These are phyloP conservation scores for Xylariales sp. DNA, from an alignment of 2,329 filamentous ascomycete genomes.

Conservation along the genomic window DNA sequence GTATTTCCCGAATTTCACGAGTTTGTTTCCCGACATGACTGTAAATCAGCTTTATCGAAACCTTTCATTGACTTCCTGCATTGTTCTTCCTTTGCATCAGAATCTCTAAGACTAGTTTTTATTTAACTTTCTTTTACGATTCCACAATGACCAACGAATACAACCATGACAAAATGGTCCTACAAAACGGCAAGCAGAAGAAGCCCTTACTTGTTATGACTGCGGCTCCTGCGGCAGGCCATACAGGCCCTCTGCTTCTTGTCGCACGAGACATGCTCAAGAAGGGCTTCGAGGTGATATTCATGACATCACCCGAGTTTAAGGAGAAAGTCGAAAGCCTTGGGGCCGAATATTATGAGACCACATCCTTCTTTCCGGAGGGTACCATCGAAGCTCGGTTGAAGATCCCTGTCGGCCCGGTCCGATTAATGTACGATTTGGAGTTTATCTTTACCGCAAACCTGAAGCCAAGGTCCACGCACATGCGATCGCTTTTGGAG, in stretches of 20 bases:
- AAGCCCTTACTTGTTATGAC: conserved; percentile 14
- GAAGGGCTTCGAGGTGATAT: conserved; percentile 13
- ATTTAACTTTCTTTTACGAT: no score
- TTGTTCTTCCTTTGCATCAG: no score
- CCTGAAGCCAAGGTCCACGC: not conserved
- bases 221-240: conserved; percentile 14
- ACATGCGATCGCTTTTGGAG: conserved; percentile 12
- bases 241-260: conserved; percentile 13
- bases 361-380: conserved; percentile 1
- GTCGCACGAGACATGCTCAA: conserved; percentile 24
- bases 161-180: no score
- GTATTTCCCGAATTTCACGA: no score
- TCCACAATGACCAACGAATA: no score
- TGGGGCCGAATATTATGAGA: conserved; percentile 19
- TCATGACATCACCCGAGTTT: conserved; percentile 10
- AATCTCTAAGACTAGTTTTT: no score
- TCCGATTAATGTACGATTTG: conserved; percentile 2
- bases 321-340: conserved; percentile 12
- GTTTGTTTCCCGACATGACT: no score
- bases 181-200: no score
- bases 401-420: not conserved
- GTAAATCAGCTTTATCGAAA: no score
- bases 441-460: not conserved
- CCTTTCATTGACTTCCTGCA: no score
- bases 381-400: conserved; percentile 1